Evolutionary conservation across 495 filamentous ascomycete species (phyloP).

Genomic region (Ramalina intermedia): DNA sequence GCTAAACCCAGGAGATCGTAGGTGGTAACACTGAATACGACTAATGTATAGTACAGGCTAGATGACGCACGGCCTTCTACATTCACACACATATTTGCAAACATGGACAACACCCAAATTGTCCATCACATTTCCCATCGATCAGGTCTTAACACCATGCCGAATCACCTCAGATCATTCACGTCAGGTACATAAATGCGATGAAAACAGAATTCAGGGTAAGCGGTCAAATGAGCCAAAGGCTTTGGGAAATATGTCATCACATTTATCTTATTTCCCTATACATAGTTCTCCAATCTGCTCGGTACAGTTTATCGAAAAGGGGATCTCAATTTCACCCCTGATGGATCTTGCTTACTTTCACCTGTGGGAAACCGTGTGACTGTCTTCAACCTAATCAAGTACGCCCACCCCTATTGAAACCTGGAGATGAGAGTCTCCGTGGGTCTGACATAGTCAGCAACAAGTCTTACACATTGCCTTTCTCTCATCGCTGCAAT

Average conservation of each 20-base stretch:
- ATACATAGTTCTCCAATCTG: conserved; percentile 71
- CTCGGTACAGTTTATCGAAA: conserved; percentile 94
- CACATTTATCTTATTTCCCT: conserved; percentile 6
- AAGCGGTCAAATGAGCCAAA: conserved; percentile 1
- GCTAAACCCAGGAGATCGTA: too few species aligned
- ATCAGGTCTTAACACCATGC: too few species aligned
- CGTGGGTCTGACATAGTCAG: conserved; percentile 30
- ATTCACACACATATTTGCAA: too few species aligned
- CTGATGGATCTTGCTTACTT: conserved; percentile 86
- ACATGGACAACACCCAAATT: too few species aligned
- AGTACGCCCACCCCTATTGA: conserved; percentile 40
- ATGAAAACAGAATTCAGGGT: conserved; percentile 98
- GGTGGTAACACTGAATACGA: too few species aligned
- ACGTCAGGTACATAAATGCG: conserved; percentile 15
- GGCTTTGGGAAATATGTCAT: background rate
- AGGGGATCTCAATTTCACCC: conserved; percentile 92
- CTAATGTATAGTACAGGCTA: too few species aligned
- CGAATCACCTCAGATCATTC: too few species aligned
- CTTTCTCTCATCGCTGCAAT: conserved; percentile 87
- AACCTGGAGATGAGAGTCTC: background rate
- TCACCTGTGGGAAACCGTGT: conserved; percentile 97
- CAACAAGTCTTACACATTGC: conserved; percentile 90
- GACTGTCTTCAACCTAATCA: conserved; percentile 87
- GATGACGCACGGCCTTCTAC: too few species aligned
- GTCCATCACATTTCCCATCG: too few species aligned